phyloP scores from a whole-genome alignment of 306 rosid genomes.

The Malus asiatica region DNA sequence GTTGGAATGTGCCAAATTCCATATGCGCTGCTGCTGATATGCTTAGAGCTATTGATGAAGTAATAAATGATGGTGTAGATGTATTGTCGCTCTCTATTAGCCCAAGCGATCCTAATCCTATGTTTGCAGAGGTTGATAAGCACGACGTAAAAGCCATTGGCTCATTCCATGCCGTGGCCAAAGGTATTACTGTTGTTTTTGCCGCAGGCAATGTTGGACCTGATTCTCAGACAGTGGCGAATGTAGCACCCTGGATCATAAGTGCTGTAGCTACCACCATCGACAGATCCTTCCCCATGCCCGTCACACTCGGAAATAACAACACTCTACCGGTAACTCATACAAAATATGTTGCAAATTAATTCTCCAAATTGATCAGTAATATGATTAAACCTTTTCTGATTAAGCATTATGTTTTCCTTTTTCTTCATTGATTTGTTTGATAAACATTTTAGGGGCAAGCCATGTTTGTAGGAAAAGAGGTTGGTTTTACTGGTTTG shows the following conservation, averaged over 20 bases:
- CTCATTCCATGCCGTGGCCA: slow-evolving; percentile 42
- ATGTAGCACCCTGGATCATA: slow-evolving; percentile 40
- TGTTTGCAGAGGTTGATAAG: slow-evolving; percentile 26
- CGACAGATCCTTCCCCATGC: slow-evolving; percentile 44
- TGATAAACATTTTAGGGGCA: slow-evolving; percentile 21
- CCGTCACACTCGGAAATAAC: slow-evolving; percentile 37
- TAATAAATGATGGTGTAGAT: slow-evolving; percentile 48
- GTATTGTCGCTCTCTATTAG: slow-evolving; percentile 37
- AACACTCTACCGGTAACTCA: slow-evolving; percentile 32
- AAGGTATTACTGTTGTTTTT: slow-evolving; percentile 38
- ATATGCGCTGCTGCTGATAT: slow-evolving; percentile 30
- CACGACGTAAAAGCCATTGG: slow-evolving; percentile 26
- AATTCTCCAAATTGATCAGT: not conserved
- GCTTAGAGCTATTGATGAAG: slow-evolving; percentile 41
- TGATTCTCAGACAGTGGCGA: slow-evolving; percentile 26
- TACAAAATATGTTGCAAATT: not conserved
- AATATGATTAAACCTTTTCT: not conserved
- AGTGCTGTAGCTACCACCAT: slow-evolving; percentile 39
- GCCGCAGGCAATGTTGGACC: slow-evolving; percentile 41
- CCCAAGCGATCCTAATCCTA: slow-evolving; percentile 12
- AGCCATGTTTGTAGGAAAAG: slow-evolving; percentile 28
- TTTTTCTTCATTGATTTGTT: not conserved
- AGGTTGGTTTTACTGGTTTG: slow-evolving; percentile 24
- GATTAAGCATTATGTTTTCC: not conserved
- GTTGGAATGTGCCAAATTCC: no score